phyloP scores from a whole-genome alignment of 2,329 filamentous ascomycete genomes.

The Zymoseptoria pseudotritici region DNA sequence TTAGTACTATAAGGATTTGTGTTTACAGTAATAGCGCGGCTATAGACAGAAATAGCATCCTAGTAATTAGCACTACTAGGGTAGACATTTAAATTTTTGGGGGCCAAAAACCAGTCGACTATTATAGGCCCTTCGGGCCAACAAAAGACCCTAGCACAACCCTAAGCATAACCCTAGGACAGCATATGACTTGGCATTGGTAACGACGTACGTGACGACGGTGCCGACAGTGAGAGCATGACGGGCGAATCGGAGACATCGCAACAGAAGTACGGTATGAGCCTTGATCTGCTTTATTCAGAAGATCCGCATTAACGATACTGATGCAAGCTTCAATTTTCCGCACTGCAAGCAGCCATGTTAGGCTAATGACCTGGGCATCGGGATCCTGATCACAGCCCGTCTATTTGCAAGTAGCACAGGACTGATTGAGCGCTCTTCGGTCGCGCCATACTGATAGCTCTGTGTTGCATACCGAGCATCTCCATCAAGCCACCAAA shows the following conservation, averaged over 20 bases:
- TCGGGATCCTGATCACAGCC: background rate
- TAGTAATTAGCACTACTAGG: too few relatives aligned
- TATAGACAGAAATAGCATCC: too few relatives aligned
- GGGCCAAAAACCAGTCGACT: too few relatives aligned
- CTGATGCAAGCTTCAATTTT: background rate
- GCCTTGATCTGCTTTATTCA: background rate
- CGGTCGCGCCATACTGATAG: background rate
- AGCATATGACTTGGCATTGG: background rate
- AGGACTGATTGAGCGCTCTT: background rate
- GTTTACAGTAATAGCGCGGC: too few relatives aligned
- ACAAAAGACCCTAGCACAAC: background rate
- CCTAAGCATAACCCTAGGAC: background rate
- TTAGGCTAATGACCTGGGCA: too few relatives aligned
- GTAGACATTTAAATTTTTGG: too few relatives aligned
- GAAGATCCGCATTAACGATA: background rate
- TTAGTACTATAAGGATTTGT: too few relatives aligned
- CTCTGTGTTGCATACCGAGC: background rate
- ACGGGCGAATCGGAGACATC: background rate
- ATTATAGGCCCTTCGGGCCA: too few relatives aligned
- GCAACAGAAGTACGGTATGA: background rate
- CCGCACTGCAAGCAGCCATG: background rate
- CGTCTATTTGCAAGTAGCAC: background rate
- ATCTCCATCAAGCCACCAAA: conserved; percentile 50
- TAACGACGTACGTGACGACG: background rate
- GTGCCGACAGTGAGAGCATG: background rate